Conservation (phyloP, 805 yeast genomes). For the Cyberlindnera veronae region DNA sequence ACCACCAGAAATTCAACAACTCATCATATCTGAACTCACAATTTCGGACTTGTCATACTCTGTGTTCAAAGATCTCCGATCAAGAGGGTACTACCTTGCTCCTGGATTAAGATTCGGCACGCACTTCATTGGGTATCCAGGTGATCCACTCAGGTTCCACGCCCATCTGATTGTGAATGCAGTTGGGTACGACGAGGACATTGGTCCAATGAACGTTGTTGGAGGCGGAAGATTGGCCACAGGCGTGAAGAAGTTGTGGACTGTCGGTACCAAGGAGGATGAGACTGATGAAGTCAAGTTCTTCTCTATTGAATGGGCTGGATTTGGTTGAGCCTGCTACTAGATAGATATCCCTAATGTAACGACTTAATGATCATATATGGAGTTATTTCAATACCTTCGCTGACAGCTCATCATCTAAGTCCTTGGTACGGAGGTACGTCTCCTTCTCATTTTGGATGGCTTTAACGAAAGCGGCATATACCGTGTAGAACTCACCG, state of each 20-base stretch:
- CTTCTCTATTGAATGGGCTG: constrained; percentile 93
- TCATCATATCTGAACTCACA: constrained; percentile 2
- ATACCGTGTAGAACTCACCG: constrained; percentile 46
- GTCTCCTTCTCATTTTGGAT: constrained; percentile 36
- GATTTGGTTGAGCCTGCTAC: constrained; percentile 60
- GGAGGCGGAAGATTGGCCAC: constrained; percentile 92
- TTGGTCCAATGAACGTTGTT: constrained; percentile 56
- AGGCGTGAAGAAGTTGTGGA: constrained; percentile 84
- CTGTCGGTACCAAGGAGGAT: constrained; percentile 42
- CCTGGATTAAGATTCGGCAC: constrained; percentile 96
- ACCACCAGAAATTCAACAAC: constrained; percentile 13
- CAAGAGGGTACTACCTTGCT: constrained; percentile 50
- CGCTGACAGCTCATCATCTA: constrained; percentile 23
- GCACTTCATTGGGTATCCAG: constrained; percentile 85
- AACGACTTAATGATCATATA: constrained; percentile 1
- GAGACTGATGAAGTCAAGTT: constrained; percentile 32
- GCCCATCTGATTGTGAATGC: constrained; percentile 75
- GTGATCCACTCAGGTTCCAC: constrained; percentile 89
- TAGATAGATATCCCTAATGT: background rate
- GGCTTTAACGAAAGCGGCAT: constrained; percentile 44
- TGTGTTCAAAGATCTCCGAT: constrained; percentile 17
- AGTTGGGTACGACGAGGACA: constrained; percentile 44
- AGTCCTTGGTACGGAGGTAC: constrained; percentile 30
- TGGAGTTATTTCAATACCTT: constrained; percentile 11
- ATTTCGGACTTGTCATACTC: constrained; percentile 6